Evolutionary conservation across 768 basidiomycete genomes (phyloP), one percentile per base, ranked within the genome.

Genomic region (Agaricus blazei): DNA sequence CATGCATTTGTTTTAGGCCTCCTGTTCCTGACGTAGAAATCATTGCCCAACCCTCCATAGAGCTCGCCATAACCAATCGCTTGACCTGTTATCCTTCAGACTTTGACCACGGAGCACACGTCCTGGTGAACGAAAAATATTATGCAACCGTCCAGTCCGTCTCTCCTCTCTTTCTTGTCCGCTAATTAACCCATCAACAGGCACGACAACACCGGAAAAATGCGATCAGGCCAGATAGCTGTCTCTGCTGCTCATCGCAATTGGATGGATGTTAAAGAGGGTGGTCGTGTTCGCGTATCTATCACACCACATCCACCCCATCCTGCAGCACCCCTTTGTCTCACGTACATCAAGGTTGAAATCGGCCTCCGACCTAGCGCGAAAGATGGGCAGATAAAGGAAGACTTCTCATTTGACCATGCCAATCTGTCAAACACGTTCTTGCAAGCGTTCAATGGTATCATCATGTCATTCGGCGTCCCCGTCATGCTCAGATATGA

Each of bases 181-280:
- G 12, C 9, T 44, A 44, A 15, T 43, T 23, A 27, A 48, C 36
- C 44, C 34, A 19, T 52, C 44, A 28, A 49, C 48, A 95, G 92
- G 45, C 86, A 91, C 59, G 92, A 95, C 62, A 82, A 86, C 57
- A 88, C 90, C 1, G 82, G 81, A 4, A 85, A 80, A 58, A 66
- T 99, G 4, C 70, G 71, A 3, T 82, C 83, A 0, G 88, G 90
- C 3, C 70, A 73, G 1, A 77, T 98, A 28, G 93, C 88, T n/a
- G 84, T 85, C 4, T 87, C 89, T 29, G 77, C 82, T 23, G 70
- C 83, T 56, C 90, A 93, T 57, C 82, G 97, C 9, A 84, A 90
- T 72, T 99, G 93, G 93, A 88, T 94, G 41, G 87, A 86, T 4
- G 76, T 98, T 93, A 92, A 14, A 69, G 88, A 40, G 2, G 93